Conservation (phyloP, 1,139 yeast species). For the Saccharomycopsis hybrid region DNA sequence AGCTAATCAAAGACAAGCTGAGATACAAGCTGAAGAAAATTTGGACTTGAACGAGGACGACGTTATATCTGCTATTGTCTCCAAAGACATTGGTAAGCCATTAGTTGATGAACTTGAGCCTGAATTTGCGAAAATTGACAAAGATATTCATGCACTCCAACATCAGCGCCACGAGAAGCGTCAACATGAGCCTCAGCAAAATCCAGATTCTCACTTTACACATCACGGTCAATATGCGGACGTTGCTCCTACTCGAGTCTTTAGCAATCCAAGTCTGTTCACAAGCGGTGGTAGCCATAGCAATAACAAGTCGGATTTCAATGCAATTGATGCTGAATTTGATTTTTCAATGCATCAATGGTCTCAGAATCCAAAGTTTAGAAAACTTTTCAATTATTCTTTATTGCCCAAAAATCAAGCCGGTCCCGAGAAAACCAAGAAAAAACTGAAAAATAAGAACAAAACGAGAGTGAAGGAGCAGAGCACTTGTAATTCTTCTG, state of each 20-base stretch:
- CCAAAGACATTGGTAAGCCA: background rate
- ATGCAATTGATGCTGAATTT: constrained; percentile 11
- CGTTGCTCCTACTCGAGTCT: background rate
- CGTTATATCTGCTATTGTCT: too few relatives aligned
- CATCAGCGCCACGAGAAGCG: background rate
- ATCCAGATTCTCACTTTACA: too few relatives aligned
- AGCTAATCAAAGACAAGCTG: background rate
- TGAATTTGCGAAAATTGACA: background rate
- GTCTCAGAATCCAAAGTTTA: constrained; percentile 6
- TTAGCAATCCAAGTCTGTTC: background rate
- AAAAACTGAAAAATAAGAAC: background rate
- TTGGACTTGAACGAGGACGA: too few relatives aligned
- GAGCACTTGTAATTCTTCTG: too few relatives aligned
- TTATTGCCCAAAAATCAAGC: too few relatives aligned
- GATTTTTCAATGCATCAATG: constrained; percentile 15
- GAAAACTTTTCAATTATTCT: constrained; percentile 2
- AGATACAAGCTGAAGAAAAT: too few relatives aligned
- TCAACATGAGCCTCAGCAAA: background rate
- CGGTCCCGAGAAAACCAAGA: background rate
- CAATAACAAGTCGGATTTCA: background rate
- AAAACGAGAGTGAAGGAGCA: background rate
- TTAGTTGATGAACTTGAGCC: background rate
- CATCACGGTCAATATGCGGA: background rate
- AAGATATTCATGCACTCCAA: background rate
- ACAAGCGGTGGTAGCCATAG: too few relatives aligned